phyloP scores from a whole-genome alignment of 805 yeast genomes.

The Wickerhamomyces kurtzmanii region DNA sequence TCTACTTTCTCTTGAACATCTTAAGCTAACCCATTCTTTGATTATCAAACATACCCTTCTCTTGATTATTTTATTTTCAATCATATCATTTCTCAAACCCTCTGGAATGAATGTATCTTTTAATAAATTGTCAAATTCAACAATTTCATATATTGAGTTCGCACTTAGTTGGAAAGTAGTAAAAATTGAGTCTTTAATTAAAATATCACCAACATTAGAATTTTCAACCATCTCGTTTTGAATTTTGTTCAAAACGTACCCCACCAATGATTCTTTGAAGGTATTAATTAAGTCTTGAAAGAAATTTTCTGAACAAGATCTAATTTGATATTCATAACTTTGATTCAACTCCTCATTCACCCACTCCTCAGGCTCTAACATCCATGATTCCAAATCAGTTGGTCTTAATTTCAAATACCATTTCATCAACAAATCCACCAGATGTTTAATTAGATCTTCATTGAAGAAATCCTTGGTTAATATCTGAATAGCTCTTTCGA shows the following conservation, averaged over 20 bases:
- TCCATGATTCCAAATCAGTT: slow-evolving; percentile 74
- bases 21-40: slow-evolving; percentile 70
- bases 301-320: slow-evolving; percentile 82
- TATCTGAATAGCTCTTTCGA: slow-evolving; percentile 42
- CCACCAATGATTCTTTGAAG: slow-evolving; percentile 48
- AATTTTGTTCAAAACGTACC: slow-evolving; percentile 50
- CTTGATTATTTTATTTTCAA: slow-evolving; percentile 52
- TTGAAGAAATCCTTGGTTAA: slow-evolving; percentile 50
- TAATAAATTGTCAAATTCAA: slow-evolving; percentile 61
- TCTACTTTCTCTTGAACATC: slow-evolving; percentile 51
- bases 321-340: slow-evolving; percentile 75
- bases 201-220: slow-evolving; percentile 33
- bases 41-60: slow-evolving; percentile 72
- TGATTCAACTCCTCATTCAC: slow-evolving; percentile 67
- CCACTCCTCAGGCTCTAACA: slow-evolving; percentile 87
- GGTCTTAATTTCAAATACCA: slow-evolving; percentile 72
- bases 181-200: slow-evolving; percentile 70
- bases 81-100: slow-evolving; percentile 26
- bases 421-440: slow-evolving; percentile 58
- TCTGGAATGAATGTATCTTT: slow-evolving; percentile 59
- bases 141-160: slow-evolving; percentile 48
- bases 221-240: slow-evolving; percentile 25
- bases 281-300: slow-evolving; percentile 63
- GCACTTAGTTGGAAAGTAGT: slow-evolving; percentile 79
- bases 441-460: slow-evolving; percentile 38